Base-by-base conservation (phyloP, 306 rosid genomes). In the Boehmeria nivea region DNA sequence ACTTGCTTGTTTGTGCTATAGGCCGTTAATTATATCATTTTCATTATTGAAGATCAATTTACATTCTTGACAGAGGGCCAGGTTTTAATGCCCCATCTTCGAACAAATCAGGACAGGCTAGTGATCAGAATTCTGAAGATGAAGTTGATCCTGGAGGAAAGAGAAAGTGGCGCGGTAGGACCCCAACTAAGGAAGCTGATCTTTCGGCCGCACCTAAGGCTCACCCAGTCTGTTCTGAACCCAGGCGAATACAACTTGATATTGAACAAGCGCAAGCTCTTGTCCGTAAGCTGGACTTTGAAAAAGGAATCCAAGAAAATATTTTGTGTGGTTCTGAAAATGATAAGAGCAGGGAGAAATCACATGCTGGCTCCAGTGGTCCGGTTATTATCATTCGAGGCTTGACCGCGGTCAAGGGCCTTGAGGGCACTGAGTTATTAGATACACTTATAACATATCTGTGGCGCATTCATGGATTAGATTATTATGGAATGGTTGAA, bases 401-500 rank as follows among this genome's bases (percentile, higher is more conserved):
- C 65, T 69, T 85, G 53, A 81, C 95, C 57, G 75, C 99, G 66
- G 96, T 93, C 28, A 93, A 87, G 78, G 96, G 99, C 47, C 80
- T 93, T 45, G 99, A 93, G 78, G 99, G 95, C 18, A 74, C 76
- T 40, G 99, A 93, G 73, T 85, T 93, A 60, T 69, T 93, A 47
- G 99, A 93, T 74, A 85, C 96, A 15, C 89, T 93, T 63, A 48
- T 81, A 42, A 93, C 99, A 13, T 93, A 87, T 77, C 89, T 93
- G 40, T 93, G 99, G 99, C 89, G 84, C 59, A 81, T 87, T 63
- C 99, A 93, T 66, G 96, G 96, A 23, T 59, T 85, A 45, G 96
- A 93, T 85, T 93, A 93, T 68, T 93, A 93, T 75, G 99, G 99
- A 43, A 75, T 87, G 94, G 72, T 74, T 75, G 99, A 93, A 76